Evolutionary conservation across 305 asterid species (phyloP).

Genomic region (Galium porrigens): DNA sequence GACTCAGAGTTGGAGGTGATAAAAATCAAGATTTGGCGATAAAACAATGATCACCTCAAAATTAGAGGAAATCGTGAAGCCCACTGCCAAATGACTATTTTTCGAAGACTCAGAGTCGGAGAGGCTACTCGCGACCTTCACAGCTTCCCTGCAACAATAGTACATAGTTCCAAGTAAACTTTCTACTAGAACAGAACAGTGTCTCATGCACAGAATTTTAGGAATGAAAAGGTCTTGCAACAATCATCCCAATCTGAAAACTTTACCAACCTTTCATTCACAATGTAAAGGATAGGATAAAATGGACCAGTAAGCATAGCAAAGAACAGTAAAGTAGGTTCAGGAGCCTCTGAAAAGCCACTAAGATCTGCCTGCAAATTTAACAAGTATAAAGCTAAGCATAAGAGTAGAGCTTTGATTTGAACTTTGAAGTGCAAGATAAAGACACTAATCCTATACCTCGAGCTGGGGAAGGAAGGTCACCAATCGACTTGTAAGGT

Average conservation of each 20-base stretch:
- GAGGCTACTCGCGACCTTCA: slow-evolving; percentile 39
- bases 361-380: slow-evolving; percentile 69
- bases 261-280: slow-evolving; percentile 62
- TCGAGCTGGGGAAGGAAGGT: slow-evolving; percentile 87
- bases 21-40: slow-evolving; percentile 4
- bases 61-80: slow-evolving; percentile 80
- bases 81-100: slow-evolving; percentile 33
- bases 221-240: not conserved
- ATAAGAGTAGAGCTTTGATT: slow-evolving; percentile 13
- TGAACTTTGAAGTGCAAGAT: slow-evolving; percentile 5
- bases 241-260: not conserved
- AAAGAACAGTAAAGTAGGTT: slow-evolving; percentile 63
- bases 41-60: slow-evolving; percentile 51
- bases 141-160: slow-evolving; percentile 46
- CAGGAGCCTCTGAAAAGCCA: slow-evolving; percentile 68
- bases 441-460: slow-evolving; percentile 34
- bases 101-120: slow-evolving; percentile 57
- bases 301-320: slow-evolving; percentile 94
- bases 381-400: slow-evolving; percentile 19
- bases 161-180: slow-evolving; percentile 1
- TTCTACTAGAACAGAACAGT: not conserved
- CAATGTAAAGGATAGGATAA: slow-evolving; percentile 68
- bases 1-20: slow-evolving; percentile 35
- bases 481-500: slow-evolving; percentile 63
- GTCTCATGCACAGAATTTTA: not conserved